These are phyloP conservation scores for Helianthus tuberosus DNA, from an alignment of 129 eudicot species.

Conservation along the genomic window DNA sequence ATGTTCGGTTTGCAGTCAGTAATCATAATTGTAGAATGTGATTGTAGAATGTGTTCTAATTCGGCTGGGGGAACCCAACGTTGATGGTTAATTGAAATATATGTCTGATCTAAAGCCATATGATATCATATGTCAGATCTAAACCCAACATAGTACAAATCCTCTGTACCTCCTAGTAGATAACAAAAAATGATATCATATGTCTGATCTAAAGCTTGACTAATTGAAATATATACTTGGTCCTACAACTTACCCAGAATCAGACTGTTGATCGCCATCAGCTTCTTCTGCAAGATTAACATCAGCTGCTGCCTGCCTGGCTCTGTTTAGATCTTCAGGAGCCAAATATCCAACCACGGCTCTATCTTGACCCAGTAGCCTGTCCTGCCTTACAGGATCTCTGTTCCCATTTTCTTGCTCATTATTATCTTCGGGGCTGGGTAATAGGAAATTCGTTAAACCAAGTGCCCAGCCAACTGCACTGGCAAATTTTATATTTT, in stretches of 20 bases:
- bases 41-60: no score
- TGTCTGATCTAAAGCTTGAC: neutral
- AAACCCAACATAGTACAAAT: slow-evolving; percentile 3
- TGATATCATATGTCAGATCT: no score
- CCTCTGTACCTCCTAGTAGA: slow-evolving; percentile 1
- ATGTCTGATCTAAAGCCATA: no score
- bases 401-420: slow-evolving; percentile 66
- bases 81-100: no score
- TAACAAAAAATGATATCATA: neutral
- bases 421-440: slow-evolving; percentile 65
- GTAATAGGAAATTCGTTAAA: slow-evolving; percentile 70
- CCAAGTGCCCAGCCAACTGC: slow-evolving; percentile 89
- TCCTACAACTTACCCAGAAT: slow-evolving; percentile 57
- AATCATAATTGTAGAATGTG: no score
- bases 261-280: slow-evolving; percentile 61
- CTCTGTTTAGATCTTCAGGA: slow-evolving; percentile 40
- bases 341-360: slow-evolving; percentile 15
- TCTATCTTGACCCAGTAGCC: slow-evolving; percentile 44
- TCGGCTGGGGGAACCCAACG: no score
- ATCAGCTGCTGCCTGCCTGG: slow-evolving; percentile 13
- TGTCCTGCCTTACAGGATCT: slow-evolving; percentile 61
- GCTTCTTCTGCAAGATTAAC: slow-evolving; percentile 37
- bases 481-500: no score
- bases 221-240: neutral
- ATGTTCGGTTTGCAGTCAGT: no score